phyloP scores from a whole-genome alignment of 192 early-diverging fungal species.

The Mortierella alpina region DNA sequence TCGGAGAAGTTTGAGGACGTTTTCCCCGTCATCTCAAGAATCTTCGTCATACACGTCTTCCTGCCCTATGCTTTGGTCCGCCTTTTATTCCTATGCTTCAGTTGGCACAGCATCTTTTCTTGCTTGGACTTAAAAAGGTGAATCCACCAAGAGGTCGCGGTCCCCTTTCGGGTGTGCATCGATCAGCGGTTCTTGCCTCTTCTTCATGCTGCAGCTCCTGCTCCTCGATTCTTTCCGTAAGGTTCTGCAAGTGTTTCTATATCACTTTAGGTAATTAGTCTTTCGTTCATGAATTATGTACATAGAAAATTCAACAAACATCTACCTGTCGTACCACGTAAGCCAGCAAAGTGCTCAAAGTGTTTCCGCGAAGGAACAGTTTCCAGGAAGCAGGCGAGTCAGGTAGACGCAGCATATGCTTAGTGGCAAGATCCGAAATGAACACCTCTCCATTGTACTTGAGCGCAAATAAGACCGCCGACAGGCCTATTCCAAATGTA shows the following conservation, averaged over 20 bases:
- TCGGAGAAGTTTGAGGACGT: too few relatives aligned
- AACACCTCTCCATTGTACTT: slow-evolving; percentile 25
- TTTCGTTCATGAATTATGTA: background rate
- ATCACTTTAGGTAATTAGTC: background rate
- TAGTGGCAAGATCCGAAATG: slow-evolving; percentile 24
- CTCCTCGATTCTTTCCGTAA: slow-evolving; percentile 15
- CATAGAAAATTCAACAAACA: background rate
- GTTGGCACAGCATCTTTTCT: slow-evolving; percentile 9
- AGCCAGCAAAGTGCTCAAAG: slow-evolving; percentile 14
- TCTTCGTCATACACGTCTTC: too few relatives aligned
- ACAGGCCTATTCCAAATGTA: slow-evolving; percentile 19
- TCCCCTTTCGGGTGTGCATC: slow-evolving; percentile 17
- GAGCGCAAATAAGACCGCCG: slow-evolving; percentile 17
- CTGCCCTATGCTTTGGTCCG: too few relatives aligned
- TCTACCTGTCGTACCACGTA: slow-evolving; percentile 12
- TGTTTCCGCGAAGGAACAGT: slow-evolving; percentile 14
- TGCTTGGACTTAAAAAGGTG: slow-evolving; percentile 15
- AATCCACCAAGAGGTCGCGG: slow-evolving; percentile 12
- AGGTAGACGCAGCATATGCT: slow-evolving; percentile 31
- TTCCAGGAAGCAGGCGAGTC: slow-evolving; percentile 25
- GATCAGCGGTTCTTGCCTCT: slow-evolving; percentile 6
- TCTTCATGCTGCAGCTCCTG: slow-evolving; percentile 16
- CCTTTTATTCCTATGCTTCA: too few relatives aligned
- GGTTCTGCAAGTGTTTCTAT: slow-evolving; percentile 16
- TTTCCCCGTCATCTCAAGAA: too few relatives aligned